A percentile compares a stretch with the other conserved stretches of the same genome.
Evolutionary conservation across 2,329 filamentous ascomycete species (phyloP).

Genomic region (Claviceps capensis): DNA sequence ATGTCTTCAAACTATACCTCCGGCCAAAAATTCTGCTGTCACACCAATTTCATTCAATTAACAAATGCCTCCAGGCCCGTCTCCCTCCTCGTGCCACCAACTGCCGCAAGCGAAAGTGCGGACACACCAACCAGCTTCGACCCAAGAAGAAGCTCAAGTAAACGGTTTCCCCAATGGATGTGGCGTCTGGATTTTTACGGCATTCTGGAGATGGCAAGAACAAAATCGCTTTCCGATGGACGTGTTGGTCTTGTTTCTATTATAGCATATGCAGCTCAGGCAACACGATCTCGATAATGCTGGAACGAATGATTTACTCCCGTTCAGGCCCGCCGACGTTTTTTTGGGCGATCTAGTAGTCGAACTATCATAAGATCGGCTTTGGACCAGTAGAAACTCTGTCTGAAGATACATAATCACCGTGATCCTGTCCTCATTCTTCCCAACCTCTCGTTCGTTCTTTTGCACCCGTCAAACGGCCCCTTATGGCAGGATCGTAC

Average conservation of each 20-base stretch:
- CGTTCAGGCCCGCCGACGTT: not conserved
- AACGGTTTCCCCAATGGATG: slow-evolving; percentile 26
- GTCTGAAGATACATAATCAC: not conserved
- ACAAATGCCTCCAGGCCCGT: slow-evolving; percentile 41
- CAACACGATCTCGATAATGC: slow-evolving; percentile 25
- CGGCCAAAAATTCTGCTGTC: too few species aligned
- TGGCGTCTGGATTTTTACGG: slow-evolving; percentile 32
- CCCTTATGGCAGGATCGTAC: too few species aligned
- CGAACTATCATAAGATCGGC: not conserved
- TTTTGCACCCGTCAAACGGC: too few species aligned
- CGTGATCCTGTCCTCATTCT: not conserved
- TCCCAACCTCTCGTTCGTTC: too few species aligned
- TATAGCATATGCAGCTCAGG: slow-evolving; percentile 26
- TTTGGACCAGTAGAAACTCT: not conserved
- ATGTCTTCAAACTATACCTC: slow-evolving; percentile 28
- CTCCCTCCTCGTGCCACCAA: slow-evolving; percentile 98
- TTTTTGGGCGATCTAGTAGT: not conserved
- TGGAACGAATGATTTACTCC: slow-evolving; percentile 1
- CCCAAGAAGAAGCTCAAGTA: slow-evolving; percentile 99
- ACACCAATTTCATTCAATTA: slow-evolving; percentile 1
- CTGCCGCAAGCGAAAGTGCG: slow-evolving; percentile 99
- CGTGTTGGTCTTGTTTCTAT: slow-evolving; percentile 25
- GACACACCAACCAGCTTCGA: slow-evolving; percentile 99
- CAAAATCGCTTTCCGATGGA: slow-evolving; percentile 22
- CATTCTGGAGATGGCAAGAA: slow-evolving; percentile 24